Evolutionary conservation across 1,284 basidiomycete genomes (phyloP), one percentile per base, ranked within the genome.

Genomic region (Apiotrichum akiyoshidainum): DNA sequence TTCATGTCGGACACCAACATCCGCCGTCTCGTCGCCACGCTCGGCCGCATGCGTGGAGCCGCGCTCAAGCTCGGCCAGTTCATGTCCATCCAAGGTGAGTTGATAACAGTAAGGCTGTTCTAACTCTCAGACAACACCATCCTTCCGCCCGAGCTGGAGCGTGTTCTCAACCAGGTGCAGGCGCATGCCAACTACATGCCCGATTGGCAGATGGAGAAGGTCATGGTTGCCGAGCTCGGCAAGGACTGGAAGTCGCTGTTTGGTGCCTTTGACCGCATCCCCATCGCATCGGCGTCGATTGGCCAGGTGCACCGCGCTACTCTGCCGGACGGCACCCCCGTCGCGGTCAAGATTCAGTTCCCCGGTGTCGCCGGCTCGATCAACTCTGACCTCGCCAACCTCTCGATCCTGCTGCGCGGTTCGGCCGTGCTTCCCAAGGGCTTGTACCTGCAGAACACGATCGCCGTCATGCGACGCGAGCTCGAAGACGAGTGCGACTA

Each of bases 111-210:
- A 48, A 74, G 17, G 3, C 33, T 8, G 34, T 17, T 41, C 26
- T 34, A 4, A 44, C 41, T 10, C 16, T 11, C 41, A 52, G 92
- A 97, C 75, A 89, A 90, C 6, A 88, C 93, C 69, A 82, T 89
- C 60, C 81, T 99, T 0, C 92, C 95, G 1, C 86, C 89, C 0
- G 91, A 96, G 68, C 81, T 98, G 10, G 93, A 97, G 72, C 83
- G 86, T 58, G 88, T 99, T 37, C 86, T 99, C 70, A 83, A 92
- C 47, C 83, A 89, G 44, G 93, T 99, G 0, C 95, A 99, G 75
- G 90, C 95, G 68, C 87, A 88, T 67, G 96, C 96, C 2, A 92
- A 99, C 76, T 98, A 97, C 76, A 99, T 98, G 94, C 96, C 95
- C 0, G 87, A 93, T 65, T 94, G 89, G 88, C 96, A 99, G 76